phyloP scores from a whole-genome alignment of 345 rosid genomes.

The Luvunga scandens region DNA sequence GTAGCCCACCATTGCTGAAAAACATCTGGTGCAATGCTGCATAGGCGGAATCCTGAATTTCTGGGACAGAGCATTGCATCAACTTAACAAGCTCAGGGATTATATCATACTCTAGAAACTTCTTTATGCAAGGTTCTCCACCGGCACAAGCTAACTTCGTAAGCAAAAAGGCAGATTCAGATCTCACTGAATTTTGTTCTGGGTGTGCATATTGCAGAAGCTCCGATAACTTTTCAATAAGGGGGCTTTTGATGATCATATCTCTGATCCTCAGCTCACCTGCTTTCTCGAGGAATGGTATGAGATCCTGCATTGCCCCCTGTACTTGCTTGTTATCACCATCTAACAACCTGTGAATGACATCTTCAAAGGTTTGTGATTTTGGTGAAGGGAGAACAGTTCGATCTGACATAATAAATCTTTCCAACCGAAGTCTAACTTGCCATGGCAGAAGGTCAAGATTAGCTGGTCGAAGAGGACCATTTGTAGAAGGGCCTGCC shows the following conservation, averaged over 20 bases:
- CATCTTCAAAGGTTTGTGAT: conserved; percentile 25
- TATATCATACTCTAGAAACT: conserved; percentile 21
- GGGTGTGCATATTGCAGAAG: conserved; percentile 17
- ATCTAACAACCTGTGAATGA: conserved; percentile 21
- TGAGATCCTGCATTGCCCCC: conserved; percentile 32
- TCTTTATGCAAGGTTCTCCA: conserved; percentile 27
- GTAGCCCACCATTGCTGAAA: conserved; percentile 24
- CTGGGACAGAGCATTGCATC: conserved; percentile 27
- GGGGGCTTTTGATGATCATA: conserved; percentile 26
- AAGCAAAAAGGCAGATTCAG: conserved; percentile 28
- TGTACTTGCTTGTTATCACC: conserved; percentile 8
- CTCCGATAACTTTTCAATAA: conserved; percentile 24
- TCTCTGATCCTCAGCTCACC: conserved; percentile 23
- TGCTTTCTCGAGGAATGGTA: conserved; percentile 32
- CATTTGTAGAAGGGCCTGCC: conserved; percentile 16
- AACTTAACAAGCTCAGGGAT: conserved; percentile 25
- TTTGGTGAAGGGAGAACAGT: conserved; percentile 9
- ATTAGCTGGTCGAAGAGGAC: conserved; percentile 21
- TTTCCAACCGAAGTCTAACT: conserved; percentile 27
- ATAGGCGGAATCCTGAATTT: conserved; percentile 32
- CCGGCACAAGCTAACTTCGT: conserved; percentile 32
- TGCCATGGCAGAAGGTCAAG: conserved; percentile 32
- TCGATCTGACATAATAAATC: conserved; percentile 14
- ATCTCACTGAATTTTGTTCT: conserved; percentile 22
- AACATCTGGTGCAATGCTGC: conserved; percentile 29